A percentile compares a stretch with the other conserved stretches of the same genome.
These are phyloP conservation scores for Naganishia albida DNA, from an alignment of 1,284 basidiomycete genomes.

Conservation along the genomic window DNA sequence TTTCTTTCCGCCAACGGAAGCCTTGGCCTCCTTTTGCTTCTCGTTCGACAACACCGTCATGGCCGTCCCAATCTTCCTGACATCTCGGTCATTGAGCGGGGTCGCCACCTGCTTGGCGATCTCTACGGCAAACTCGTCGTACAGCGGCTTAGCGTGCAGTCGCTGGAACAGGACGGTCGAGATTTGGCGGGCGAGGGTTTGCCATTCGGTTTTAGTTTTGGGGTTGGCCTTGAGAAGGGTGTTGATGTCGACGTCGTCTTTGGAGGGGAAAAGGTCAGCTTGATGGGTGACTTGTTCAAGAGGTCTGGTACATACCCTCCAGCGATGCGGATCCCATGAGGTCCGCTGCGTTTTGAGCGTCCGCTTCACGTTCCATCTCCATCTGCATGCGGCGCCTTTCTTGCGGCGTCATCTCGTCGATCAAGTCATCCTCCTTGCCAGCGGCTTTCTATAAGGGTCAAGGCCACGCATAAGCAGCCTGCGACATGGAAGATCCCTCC, in stretches of 20 bases:
- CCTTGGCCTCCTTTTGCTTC: slow-evolving; percentile 85
- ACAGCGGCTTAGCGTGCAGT: slow-evolving; percentile 77
- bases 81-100: slow-evolving; percentile 80
- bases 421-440: slow-evolving; percentile 68
- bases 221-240: slow-evolving; percentile 71
- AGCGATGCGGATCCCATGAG: slow-evolving; percentile 72
- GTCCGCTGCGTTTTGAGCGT: slow-evolving; percentile 77
- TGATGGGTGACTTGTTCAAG: slow-evolving; percentile 9
- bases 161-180: slow-evolving; percentile 71
- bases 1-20: slow-evolving; percentile 84
- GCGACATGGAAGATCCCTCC: background rate
- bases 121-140: slow-evolving; percentile 75
- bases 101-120: slow-evolving; percentile 71
- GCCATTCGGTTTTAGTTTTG: slow-evolving; percentile 81
- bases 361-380: slow-evolving; percentile 77
- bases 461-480: too few species aligned
- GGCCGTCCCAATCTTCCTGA: slow-evolving; percentile 77
- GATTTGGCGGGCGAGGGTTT: slow-evolving; percentile 68
- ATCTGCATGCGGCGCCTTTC: slow-evolving; percentile 73
- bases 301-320: slow-evolving; percentile 43
- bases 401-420: slow-evolving; percentile 65
- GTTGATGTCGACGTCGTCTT: slow-evolving; percentile 57
- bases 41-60: slow-evolving; percentile 85
- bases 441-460: background rate
- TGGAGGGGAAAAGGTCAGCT: background rate